phyloP scores from a whole-genome alignment of 2,329 filamentous ascomycete genomes.

The Camptophora hylomeconis region DNA sequence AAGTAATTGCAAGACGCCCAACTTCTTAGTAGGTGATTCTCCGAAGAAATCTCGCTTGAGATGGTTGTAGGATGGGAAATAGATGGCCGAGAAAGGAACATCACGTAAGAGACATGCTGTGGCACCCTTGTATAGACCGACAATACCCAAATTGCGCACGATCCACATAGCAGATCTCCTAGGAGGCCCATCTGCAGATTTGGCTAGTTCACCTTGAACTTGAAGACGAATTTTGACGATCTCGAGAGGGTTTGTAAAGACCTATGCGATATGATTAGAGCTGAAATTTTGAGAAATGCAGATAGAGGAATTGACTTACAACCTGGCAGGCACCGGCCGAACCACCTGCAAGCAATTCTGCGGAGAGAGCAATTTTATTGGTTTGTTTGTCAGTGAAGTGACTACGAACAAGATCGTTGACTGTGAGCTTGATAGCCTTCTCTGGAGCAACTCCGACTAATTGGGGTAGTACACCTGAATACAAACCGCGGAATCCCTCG shows the following conservation, averaged over 20 bases:
- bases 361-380: conserved; percentile 54
- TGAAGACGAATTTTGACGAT: conserved; percentile 99
- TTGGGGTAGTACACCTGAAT: conserved; percentile 90
- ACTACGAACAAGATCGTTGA: conserved; percentile 82
- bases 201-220: conserved; percentile 90
- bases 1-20: conserved; percentile 80
- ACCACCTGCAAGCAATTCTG: conserved; percentile 80
- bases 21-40: conserved; percentile 66
- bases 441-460: conserved; percentile 96
- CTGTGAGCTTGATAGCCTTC: conserved; percentile 97
- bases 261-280: conserved; percentile 33
- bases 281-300: conserved; percentile 1
- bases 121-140: conserved; percentile 93
- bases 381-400: conserved; percentile 61
- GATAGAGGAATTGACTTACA: conserved; percentile 43
- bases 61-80: conserved; percentile 94
- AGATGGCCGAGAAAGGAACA: conserved; percentile 95
- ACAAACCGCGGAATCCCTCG: conserved; percentile 78
- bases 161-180: conserved; percentile 97
- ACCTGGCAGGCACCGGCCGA: conserved; percentile 90
- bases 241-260: conserved; percentile 95
- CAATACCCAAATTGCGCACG: conserved; percentile 80
- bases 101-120: conserved; percentile 89
- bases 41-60: conserved; percentile 90
- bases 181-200: conserved; percentile 66